A percentile compares a stretch with the other conserved stretches of the same genome.
phyloP scores from a whole-genome alignment of 2,329 filamentous ascomycete genomes.

The Colletotrichum liaoningense region DNA sequence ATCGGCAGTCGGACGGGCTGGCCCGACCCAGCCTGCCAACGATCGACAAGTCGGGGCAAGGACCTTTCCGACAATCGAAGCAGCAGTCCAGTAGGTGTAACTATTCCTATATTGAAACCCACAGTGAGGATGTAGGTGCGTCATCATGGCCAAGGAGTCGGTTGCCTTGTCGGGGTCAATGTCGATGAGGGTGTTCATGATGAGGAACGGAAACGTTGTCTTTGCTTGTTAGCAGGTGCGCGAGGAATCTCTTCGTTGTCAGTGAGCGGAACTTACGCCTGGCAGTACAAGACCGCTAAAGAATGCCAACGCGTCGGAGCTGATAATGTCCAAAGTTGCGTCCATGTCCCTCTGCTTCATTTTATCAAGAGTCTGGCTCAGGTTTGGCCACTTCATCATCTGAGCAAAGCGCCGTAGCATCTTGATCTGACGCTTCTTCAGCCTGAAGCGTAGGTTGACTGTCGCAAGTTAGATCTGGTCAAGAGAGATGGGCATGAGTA shows the following conservation, averaged over 20 bases:
- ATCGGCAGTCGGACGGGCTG: constrained; percentile 75
- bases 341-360: constrained; percentile 71
- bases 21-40: constrained; percentile 80
- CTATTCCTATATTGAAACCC: constrained; percentile 81
- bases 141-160: constrained; percentile 73
- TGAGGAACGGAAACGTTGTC: constrained; percentile 76
- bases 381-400: constrained; percentile 82
- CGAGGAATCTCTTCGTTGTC: neutral
- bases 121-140: constrained; percentile 74
- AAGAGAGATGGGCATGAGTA: neutral
- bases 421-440: constrained; percentile 76
- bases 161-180: constrained; percentile 76
- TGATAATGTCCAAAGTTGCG: constrained; percentile 67
- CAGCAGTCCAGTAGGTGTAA: constrained; percentile 81
- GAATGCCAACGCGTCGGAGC: constrained; percentile 81
- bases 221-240: constrained; percentile 39
- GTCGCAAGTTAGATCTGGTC: constrained; percentile 2
- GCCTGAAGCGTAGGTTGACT: constrained; percentile 72
- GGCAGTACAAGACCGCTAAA: constrained; percentile 80
- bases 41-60: constrained; percentile 78
- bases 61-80: constrained; percentile 80
- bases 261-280: constrained; percentile 60
- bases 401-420: constrained; percentile 76
- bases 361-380: constrained; percentile 71
- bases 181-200: constrained; percentile 83